Evolutionary conservation across 441 rosid species (phyloP), one percentile per base, ranked within the genome.

Genomic region (Gossypium lobatum): DNA sequence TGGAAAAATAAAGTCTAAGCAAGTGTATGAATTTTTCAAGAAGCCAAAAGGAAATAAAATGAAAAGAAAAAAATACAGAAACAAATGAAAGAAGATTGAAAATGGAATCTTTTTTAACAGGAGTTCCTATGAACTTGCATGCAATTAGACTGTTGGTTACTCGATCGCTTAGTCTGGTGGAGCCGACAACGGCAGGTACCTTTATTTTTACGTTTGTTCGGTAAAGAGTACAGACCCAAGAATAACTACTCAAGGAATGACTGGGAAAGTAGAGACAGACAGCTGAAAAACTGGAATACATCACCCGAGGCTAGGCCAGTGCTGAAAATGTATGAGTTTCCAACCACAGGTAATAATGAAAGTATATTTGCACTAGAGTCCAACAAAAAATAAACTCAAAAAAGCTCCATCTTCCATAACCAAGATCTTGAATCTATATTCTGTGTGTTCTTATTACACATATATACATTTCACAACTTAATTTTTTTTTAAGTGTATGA

Each of bases 41-140:
- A 78, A 80, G 71, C 46, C 63, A 65, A 72, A 77, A 71, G 82
- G 73, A 64, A 75, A 93, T 97, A 92, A 92, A 92, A 97, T 95
- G 96, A 92, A 88, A 7, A 57, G 11, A 7, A 8, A 87, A 77
- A 55, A 82, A 77, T 18, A 39, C 64, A 77, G 70, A 71, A 74
- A 78, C 66, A 80, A 79, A 72, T 37, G 46, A 72, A 80, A 71
- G 59, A 48, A 16, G 71, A 53, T 17, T 65, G 76, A 76, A 26
- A 67, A 67, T 46, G 13, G 28, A 61, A 13, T 50, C 57, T 61
- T n/a, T 54, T 25, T 63, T 18, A 69, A 61, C 72, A 20, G 64
- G 82, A 80, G 81, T 68, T 73, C 79, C 84, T 85, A 81, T 78
- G 81, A 82, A 73, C 58, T 73, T 74, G 16, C 77, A 61, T 73